A percentile compares a stretch with the other conserved stretches of the same genome.
phyloP scores from a whole-genome alignment of 179 eudicot species.

The Vitellaria paradoxa region DNA sequence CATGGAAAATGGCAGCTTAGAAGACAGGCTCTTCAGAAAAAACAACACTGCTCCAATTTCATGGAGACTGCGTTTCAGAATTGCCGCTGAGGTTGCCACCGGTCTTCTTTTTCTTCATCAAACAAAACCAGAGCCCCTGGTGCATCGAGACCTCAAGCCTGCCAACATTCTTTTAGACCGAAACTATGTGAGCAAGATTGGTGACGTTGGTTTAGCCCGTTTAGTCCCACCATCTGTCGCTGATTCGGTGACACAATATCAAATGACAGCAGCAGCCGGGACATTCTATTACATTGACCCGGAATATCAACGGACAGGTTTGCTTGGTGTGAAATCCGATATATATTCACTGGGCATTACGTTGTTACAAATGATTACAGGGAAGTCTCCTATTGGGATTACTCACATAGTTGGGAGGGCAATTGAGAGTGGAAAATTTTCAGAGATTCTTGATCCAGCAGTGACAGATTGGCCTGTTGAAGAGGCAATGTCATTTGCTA shows the following conservation, averaged over 20 bases:
- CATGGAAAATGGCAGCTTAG: constrained; percentile 81
- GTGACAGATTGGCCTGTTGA: constrained; percentile 69
- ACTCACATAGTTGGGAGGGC: constrained; percentile 49
- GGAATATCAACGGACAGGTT: constrained; percentile 84
- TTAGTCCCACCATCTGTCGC: constrained; percentile 65
- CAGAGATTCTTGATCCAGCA: constrained; percentile 53
- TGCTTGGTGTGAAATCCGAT: constrained; percentile 71
- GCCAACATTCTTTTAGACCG: constrained; percentile 72
- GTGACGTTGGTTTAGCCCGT: constrained; percentile 84
- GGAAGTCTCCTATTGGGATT: constrained; percentile 65
- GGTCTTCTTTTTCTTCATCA: constrained; percentile 76
- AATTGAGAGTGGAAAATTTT: constrained; percentile 43
- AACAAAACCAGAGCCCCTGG: constrained; percentile 76
- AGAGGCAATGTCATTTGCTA: constrained; percentile 50
- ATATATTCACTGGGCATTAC: constrained; percentile 69
- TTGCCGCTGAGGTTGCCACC: constrained; percentile 70
- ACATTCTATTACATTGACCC: constrained; percentile 93
- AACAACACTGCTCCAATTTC: constrained; percentile 64
- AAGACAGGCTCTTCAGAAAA: constrained; percentile 62
- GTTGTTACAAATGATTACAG: constrained; percentile 68
- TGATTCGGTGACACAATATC: constrained; percentile 55
- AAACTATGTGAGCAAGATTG: constrained; percentile 70
- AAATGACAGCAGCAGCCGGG: constrained; percentile 81
- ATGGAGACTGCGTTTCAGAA: constrained; percentile 64
- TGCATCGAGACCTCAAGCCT: constrained; percentile 89